phyloP scores from a whole-genome alignment of 1,284 basidiomycete genomes.

The Leccinum subfulvum region DNA sequence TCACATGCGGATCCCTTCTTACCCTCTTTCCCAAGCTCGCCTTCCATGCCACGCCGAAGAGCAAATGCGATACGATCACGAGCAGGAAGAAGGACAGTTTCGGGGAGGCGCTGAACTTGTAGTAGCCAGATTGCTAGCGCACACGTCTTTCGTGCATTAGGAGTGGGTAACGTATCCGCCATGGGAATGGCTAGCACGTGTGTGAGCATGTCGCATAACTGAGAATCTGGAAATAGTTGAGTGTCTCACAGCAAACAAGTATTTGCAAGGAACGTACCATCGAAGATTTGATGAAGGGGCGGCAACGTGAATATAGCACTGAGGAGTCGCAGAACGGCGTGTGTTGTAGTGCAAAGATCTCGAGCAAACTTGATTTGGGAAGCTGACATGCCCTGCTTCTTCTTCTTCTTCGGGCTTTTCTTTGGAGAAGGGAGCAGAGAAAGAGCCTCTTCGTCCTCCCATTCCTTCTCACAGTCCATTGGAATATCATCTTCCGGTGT shows the following conservation, averaged over 20 bases:
- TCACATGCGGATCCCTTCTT: slow-evolving; percentile 78
- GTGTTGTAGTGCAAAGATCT: slow-evolving; percentile 68
- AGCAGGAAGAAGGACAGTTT: slow-evolving; percentile 54
- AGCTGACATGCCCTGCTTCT: slow-evolving; percentile 58
- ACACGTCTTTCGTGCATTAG: slow-evolving; percentile 79
- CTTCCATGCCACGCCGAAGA: slow-evolving; percentile 72
- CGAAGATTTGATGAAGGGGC: slow-evolving; percentile 57
- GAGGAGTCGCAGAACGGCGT: slow-evolving; percentile 66
- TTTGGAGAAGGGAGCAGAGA: slow-evolving; percentile 50
- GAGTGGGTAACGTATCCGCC: slow-evolving; percentile 64
- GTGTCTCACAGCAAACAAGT: not conserved
- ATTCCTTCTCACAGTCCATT: slow-evolving; percentile 24
- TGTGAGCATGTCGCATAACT: slow-evolving; percentile 59
- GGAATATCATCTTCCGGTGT: slow-evolving; percentile 30
- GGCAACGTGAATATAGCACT: slow-evolving; percentile 57
- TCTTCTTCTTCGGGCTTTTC: slow-evolving; percentile 53
- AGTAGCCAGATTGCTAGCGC: slow-evolving; percentile 72
- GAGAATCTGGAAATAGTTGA: slow-evolving; percentile 44
- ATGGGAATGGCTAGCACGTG: slow-evolving; percentile 68
- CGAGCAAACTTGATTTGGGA: slow-evolving; percentile 74
- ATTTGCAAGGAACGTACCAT: slow-evolving; percentile 42
- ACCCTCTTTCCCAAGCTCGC: slow-evolving; percentile 80
- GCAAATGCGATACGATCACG: slow-evolving; percentile 66
- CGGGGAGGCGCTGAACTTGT: slow-evolving; percentile 66
- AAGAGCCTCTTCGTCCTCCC: slow-evolving; percentile 29